phyloP scores from a whole-genome alignment of 2,329 filamentous ascomycete species.

The Drechslera avenae region DNA sequence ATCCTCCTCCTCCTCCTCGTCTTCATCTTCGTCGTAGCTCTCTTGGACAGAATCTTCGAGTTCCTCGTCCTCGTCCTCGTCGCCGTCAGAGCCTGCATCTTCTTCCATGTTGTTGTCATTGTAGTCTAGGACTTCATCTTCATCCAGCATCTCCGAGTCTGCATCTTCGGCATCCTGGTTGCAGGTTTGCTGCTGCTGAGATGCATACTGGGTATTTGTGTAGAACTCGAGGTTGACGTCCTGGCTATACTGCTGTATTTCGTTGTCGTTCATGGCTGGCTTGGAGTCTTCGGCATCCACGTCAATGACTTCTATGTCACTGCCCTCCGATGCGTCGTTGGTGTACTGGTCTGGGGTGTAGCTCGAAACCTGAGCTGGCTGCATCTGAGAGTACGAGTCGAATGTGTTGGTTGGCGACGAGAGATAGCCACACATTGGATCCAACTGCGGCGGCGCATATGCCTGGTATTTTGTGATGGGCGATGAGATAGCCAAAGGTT shows the following conservation, averaged over 20 bases:
- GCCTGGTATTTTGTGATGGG: constrained; percentile 32
- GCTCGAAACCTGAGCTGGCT: constrained; percentile 6
- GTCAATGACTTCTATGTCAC: constrained; percentile 15
- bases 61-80: constrained; percentile 3
- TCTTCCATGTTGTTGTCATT: constrained; percentile 3
- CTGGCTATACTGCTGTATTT: constrained; percentile 6
- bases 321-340: constrained; percentile 16
- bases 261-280: constrained; percentile 11
- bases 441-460: constrained; percentile 15
- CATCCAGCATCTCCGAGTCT: constrained; percentile 20
- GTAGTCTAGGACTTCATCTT: constrained; percentile 10
- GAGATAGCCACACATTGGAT: no score
- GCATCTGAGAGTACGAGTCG: no score
- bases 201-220: constrained; percentile 1
- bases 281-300: constrained; percentile 17
- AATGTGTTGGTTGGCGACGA: no score
- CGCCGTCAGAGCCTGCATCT: background rate
- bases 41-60: constrained; percentile 12
- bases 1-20: constrained; percentile 16
- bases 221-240: background rate
- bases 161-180: constrained; percentile 12
- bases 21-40: constrained; percentile 25
- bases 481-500: constrained; percentile 30
- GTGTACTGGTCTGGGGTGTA: constrained; percentile 18
- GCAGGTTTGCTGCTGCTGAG: background rate